phyloP scores from a whole-genome alignment of 768 basidiomycete genomes.

The Trametes meyenii region DNA sequence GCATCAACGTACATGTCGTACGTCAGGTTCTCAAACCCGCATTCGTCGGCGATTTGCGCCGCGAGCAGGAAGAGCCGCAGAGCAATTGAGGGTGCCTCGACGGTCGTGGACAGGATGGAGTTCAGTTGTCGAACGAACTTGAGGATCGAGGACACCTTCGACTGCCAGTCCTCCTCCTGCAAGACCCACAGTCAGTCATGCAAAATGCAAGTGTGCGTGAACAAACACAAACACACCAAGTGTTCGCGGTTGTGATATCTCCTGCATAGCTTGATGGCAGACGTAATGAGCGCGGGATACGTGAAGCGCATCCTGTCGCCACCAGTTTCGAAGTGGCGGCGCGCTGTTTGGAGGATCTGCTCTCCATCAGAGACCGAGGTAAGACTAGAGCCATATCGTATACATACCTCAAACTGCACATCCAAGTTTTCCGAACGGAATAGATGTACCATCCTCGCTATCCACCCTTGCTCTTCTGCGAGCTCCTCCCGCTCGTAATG shows the following conservation, averaged over 20 bases:
- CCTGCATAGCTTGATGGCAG: constrained; percentile 89
- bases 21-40: constrained; percentile 91
- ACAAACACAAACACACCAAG: constrained; percentile 44
- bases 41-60: constrained; percentile 93
- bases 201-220: neutral
- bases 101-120: constrained; percentile 89
- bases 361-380: neutral
- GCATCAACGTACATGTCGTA: constrained; percentile 99
- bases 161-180: constrained; percentile 86
- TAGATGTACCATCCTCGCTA: constrained; percentile 96
- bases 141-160: constrained; percentile 84
- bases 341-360: constrained; percentile 88
- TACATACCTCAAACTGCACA: constrained; percentile 84
- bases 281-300: constrained; percentile 94
- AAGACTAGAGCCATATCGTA: neutral
- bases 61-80: constrained; percentile 94
- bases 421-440: constrained; percentile 87
- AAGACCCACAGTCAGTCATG: neutral
- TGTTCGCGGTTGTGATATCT: constrained; percentile 86
- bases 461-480: constrained; percentile 99
- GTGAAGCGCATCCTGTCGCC: constrained; percentile 96
- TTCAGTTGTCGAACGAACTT: constrained; percentile 94
- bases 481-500: constrained; percentile 82
- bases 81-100: constrained; percentile 91
- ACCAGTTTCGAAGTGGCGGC: constrained; percentile 87